A percentile compares a stretch with the other conserved stretches of the same genome.
Conservation (phyloP, 73 alveolate species). For the Paramecium octaurelia region DNA sequence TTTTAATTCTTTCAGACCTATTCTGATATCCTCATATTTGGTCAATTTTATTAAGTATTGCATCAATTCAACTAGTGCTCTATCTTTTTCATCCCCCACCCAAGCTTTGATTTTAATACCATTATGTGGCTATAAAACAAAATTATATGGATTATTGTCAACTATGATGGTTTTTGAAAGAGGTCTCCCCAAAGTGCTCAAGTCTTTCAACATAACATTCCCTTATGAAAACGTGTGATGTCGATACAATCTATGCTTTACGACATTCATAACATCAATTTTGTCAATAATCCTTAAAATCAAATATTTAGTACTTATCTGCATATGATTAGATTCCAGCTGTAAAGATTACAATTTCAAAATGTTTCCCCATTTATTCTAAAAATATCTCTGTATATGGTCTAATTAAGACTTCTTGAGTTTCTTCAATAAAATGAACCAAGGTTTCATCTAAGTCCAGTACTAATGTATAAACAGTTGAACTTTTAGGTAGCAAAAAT, state of each 20-base stretch:
- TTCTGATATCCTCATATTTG: background rate
- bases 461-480: constrained; percentile 73
- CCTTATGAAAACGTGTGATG: constrained; percentile 76
- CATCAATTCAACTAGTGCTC: constrained; percentile 64
- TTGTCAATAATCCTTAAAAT: constrained; percentile 63
- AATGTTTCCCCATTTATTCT: constrained; percentile 73
- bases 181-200: constrained; percentile 78
- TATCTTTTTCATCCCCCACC: constrained; percentile 84
- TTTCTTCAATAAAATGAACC: constrained; percentile 75
- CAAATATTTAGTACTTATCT: constrained; percentile 46
- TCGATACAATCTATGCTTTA: constrained; percentile 80
- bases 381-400: constrained; percentile 86
- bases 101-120: constrained; percentile 73
- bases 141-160: constrained; percentile 77
- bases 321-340: constrained; percentile 90
- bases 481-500: constrained; percentile 9
- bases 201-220: constrained; percentile 70
- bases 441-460: constrained; percentile 91
- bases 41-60: constrained; percentile 26
- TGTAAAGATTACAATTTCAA: constrained; percentile 86
- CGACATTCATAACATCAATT: constrained; percentile 67
- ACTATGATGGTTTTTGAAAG: constrained; percentile 67
- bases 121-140: constrained; percentile 68
- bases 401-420: background rate
- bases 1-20: background rate